Percentiles rank a stretch among this genome's conserved stretches.
Conservation (phyloP, 2,329 filamentous ascomycete species). For the Penicillium sclerotigenum region DNA sequence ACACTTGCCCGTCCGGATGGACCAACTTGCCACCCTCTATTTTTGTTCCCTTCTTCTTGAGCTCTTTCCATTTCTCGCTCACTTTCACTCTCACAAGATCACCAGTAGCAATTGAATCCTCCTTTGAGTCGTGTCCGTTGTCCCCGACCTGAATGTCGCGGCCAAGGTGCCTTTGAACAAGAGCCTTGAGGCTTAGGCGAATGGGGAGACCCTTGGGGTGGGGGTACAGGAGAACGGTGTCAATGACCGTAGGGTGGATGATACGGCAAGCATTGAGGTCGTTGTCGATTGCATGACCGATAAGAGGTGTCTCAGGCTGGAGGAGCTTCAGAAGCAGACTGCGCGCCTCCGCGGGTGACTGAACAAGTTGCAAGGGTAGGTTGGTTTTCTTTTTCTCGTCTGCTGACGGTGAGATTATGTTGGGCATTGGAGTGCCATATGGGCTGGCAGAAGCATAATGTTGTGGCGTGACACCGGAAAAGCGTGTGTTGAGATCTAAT, state of each 20-base stretch:
- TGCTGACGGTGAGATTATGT: conserved; percentile 21
- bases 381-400: conserved; percentile 25
- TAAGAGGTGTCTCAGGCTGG: conserved; percentile 72
- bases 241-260: conserved; percentile 79
- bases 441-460: conserved; percentile 68
- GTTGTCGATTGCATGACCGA: conserved; percentile 94
- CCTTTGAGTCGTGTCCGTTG: conserved; percentile 81
- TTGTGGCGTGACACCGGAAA: conserved; percentile 78
- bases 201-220: conserved; percentile 70
- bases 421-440: conserved; percentile 41
- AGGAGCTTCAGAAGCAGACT: conserved; percentile 73
- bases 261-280: conserved; percentile 83
- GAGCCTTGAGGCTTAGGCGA: conserved; percentile 70
- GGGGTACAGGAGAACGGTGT: conserved; percentile 81
- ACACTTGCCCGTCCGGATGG: conserved; percentile 25
- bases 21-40: conserved; percentile 50
- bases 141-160: conserved; percentile 73
- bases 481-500: conserved; percentile 86
- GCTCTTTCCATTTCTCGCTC: conserved; percentile 63
- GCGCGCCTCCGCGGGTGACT: conserved; percentile 71
- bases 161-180: conserved; percentile 68
- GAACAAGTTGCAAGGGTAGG: conserved; percentile 66
- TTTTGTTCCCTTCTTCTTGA: conserved; percentile 67
- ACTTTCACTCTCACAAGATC: conserved; percentile 76
- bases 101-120: conserved; percentile 85